Conservation (phyloP, 208 protist species). For the Crithidia expoeki region DNA sequence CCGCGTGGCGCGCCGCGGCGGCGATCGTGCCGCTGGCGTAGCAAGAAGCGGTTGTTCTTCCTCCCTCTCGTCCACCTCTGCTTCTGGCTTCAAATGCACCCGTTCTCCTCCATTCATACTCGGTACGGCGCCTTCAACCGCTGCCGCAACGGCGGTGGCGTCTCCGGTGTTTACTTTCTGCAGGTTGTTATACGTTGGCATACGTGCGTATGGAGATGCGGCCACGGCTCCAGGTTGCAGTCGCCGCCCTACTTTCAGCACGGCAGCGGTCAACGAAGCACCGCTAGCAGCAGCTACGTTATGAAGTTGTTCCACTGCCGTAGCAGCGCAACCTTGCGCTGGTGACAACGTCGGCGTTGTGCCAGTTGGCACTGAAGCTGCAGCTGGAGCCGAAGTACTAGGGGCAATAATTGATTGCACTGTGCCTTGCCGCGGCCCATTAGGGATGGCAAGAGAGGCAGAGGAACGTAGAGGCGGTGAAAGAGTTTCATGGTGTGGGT, state of each 20-base stretch:
- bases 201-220: constrained; percentile 6
- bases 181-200: background rate
- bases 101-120: too few relatives aligned
- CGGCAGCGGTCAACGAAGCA: too few relatives aligned
- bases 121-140: too few relatives aligned
- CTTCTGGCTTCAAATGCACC: too few relatives aligned
- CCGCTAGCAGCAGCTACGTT: too few relatives aligned
- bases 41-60: too few relatives aligned
- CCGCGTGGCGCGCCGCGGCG: background rate
- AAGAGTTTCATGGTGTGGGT: background rate
- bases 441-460: background rate
- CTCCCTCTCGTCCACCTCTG: too few relatives aligned
- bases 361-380: too few relatives aligned
- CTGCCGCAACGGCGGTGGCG: background rate
- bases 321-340: too few relatives aligned
- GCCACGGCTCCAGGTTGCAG: background rate
- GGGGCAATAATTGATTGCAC: background rate
- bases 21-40: background rate
- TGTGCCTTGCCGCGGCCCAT: background rate
- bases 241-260: background rate
- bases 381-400: too few relatives aligned
- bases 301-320: too few relatives aligned
- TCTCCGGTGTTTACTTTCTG: background rate
- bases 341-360: too few relatives aligned
- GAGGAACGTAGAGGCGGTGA: background rate